These are phyloP conservation scores for Fusarium piperis DNA, from an alignment of 2,329 filamentous ascomycete genomes.

Conservation along the genomic window DNA sequence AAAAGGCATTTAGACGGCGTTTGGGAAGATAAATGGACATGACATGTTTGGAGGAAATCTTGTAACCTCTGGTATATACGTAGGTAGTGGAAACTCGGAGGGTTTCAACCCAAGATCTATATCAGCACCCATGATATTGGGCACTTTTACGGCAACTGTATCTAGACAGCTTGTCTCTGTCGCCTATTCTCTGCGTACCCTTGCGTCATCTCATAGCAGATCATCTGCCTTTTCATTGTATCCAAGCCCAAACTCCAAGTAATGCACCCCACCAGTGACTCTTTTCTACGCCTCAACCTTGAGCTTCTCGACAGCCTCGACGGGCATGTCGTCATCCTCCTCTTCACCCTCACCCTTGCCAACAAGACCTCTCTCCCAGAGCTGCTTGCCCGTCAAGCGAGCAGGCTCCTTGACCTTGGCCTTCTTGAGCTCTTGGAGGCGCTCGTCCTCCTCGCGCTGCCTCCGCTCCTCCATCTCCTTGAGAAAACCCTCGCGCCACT, in stretches of 20 bases:
- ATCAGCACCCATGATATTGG: slow-evolving; percentile 24
- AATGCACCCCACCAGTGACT: slow-evolving; percentile 25
- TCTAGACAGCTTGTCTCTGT: background rate
- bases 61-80: slow-evolving; percentile 29
- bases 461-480: slow-evolving; percentile 83
- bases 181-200: slow-evolving; percentile 7
- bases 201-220: slow-evolving; percentile 16
- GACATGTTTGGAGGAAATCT: slow-evolving; percentile 31
- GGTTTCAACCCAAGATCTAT: slow-evolving; percentile 32
- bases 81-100: slow-evolving; percentile 26
- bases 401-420: slow-evolving; percentile 78
- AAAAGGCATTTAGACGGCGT: slow-evolving; percentile 40
- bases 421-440: slow-evolving; percentile 84
- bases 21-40: slow-evolving; percentile 34
- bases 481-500: slow-evolving; percentile 82
- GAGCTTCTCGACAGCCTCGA: slow-evolving; percentile 74
- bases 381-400: slow-evolving; percentile 76
- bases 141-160: slow-evolving; percentile 5
- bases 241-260: slow-evolving; percentile 41
- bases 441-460: slow-evolving; percentile 75
- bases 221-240: slow-evolving; percentile 23
- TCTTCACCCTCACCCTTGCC: slow-evolving; percentile 67
- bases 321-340: slow-evolving; percentile 71
- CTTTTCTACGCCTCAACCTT: slow-evolving; percentile 67
- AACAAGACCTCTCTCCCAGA: slow-evolving; percentile 80